These are phyloP conservation scores for Candida chilensis DNA, from an alignment of 805 yeast genomes.

Conservation along the genomic window DNA sequence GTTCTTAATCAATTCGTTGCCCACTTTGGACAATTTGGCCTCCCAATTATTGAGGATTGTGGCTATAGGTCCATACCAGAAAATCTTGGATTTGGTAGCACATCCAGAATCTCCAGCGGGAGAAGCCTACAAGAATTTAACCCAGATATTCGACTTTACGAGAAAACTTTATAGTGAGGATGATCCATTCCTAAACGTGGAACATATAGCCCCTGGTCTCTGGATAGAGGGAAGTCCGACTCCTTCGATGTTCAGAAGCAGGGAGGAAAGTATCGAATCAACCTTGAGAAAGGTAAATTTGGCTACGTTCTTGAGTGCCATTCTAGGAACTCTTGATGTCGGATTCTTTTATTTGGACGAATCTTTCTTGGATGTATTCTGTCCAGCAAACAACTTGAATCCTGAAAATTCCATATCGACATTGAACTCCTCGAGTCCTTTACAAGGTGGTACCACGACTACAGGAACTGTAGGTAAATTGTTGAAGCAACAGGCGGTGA, in stretches of 20 bases:
- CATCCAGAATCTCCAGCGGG: conserved; percentile 57
- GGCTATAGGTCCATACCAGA: conserved; percentile 68
- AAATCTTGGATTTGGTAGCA: conserved; percentile 61
- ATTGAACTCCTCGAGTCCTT: conserved; percentile 10
- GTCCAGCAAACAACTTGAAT: conserved; percentile 58
- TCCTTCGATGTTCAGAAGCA: conserved; percentile 46
- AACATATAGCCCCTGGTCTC: conserved; percentile 61
- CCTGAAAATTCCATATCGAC: conserved; percentile 32
- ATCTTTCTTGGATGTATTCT: conserved; percentile 77
- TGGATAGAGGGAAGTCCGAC: conserved; percentile 58
- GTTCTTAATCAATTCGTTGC: conserved; percentile 56
- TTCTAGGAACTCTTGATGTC: conserved; percentile 74
- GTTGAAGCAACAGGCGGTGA: conserved; percentile 69
- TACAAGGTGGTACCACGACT: conserved; percentile 10
- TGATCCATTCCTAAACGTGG: conserved; percentile 65
- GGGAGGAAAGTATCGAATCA: conserved; percentile 52
- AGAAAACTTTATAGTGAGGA: conserved; percentile 60
- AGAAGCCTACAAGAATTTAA: conserved; percentile 53
- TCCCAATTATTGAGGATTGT: conserved; percentile 70
- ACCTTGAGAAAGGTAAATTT: conserved; percentile 79
- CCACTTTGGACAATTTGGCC: conserved; percentile 73
- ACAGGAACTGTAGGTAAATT: conserved; percentile 45
- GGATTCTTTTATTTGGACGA: conserved; percentile 85
- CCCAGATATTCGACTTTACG: conserved; percentile 72
- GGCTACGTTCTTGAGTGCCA: conserved; percentile 82